These are phyloP conservation scores for Leccinum angustisporum DNA, from an alignment of 1,284 basidiomycete species.

Conservation along the genomic window DNA sequence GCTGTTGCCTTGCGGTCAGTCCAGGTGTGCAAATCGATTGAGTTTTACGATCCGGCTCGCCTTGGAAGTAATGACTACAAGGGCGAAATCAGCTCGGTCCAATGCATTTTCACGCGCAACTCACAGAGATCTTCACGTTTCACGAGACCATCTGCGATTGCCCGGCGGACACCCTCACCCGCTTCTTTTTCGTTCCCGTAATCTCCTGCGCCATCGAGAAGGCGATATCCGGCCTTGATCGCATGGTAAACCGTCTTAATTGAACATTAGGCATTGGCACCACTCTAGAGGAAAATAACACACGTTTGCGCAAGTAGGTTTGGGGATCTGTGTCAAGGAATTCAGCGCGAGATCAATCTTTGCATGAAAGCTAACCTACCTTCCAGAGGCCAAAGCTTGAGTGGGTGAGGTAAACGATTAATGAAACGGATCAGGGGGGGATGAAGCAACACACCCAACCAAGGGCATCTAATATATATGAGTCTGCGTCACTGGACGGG, in stretches of 20 bases:
- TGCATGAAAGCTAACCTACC: constrained; percentile 33
- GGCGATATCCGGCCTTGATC: constrained; percentile 75
- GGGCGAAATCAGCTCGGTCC: constrained; percentile 4
- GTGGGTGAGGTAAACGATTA: not conserved
- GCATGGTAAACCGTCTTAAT: constrained; percentile 63
- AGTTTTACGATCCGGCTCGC: constrained; percentile 26
- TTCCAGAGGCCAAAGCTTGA: constrained; percentile 72
- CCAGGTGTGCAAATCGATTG: not conserved
- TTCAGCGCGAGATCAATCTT: constrained; percentile 3
- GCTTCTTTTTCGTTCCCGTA: constrained; percentile 90
- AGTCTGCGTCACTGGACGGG: not conserved
- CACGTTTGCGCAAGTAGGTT: constrained; percentile 58
- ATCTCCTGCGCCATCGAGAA: constrained; percentile 81
- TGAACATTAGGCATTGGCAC: constrained; percentile 5
- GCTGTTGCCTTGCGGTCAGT: constrained; percentile 37
- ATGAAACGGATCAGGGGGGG: not conserved
- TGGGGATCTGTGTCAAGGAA: constrained; percentile 49
- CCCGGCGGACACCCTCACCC: constrained; percentile 69
- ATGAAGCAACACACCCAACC: constrained; percentile 29
- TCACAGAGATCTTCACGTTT: constrained; percentile 78
- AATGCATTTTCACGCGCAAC: constrained; percentile 28
- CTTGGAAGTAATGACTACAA: constrained; percentile 68
- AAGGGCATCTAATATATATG: constrained; percentile 28
- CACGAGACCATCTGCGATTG: constrained; percentile 72
- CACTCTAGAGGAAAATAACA: constrained; percentile 17